phyloP scores from a whole-genome alignment of 805 yeast species.

The Schizosaccharomyces lindneri region DNA sequence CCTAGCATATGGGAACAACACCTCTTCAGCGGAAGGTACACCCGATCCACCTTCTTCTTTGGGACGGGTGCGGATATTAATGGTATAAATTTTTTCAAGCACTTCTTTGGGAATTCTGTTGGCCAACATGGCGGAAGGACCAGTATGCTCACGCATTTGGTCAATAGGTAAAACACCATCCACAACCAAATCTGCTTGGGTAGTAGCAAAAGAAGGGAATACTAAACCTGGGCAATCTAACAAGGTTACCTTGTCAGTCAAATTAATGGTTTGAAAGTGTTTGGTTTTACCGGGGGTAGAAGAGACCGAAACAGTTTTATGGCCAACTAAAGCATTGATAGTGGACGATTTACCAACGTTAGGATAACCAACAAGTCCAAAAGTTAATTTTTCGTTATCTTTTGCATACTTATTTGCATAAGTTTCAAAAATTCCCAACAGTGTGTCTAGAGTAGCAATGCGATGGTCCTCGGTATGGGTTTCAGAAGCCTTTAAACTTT shows the following conservation, averaged over 20 bases:
- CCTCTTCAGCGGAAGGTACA: slow-evolving; percentile 62
- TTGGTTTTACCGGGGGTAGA: slow-evolving; percentile 97
- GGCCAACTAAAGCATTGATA: slow-evolving; percentile 83
- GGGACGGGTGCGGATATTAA: slow-evolving; percentile 53
- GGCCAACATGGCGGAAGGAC: slow-evolving; percentile 66
- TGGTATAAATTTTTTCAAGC: slow-evolving; percentile 82
- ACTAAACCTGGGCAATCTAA: slow-evolving; percentile 99
- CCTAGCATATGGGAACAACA: slow-evolving; percentile 76
- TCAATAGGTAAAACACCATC: slow-evolving; percentile 97
- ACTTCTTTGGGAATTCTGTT: slow-evolving; percentile 72
- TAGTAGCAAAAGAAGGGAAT: slow-evolving; percentile 89
- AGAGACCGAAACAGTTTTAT: slow-evolving; percentile 93
- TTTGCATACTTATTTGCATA: slow-evolving; percentile 43
- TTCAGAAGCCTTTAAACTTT: not conserved
- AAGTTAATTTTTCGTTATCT: slow-evolving; percentile 10
- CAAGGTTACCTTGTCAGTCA: slow-evolving; percentile 57
- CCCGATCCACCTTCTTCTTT: slow-evolving; percentile 76
- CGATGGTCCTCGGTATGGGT: slow-evolving; percentile 17
- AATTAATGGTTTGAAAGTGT: slow-evolving; percentile 86
- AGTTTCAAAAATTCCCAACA: slow-evolving; percentile 49
- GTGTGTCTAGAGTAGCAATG: slow-evolving; percentile 56
- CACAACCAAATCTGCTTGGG: slow-evolving; percentile 89
- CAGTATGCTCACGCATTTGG: slow-evolving; percentile 76
- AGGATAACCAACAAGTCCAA: slow-evolving; percentile 95
- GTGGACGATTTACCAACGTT: slow-evolving; percentile 91